Conservation (phyloP, 139 green algal species). For the Microglena sp. region DNA sequence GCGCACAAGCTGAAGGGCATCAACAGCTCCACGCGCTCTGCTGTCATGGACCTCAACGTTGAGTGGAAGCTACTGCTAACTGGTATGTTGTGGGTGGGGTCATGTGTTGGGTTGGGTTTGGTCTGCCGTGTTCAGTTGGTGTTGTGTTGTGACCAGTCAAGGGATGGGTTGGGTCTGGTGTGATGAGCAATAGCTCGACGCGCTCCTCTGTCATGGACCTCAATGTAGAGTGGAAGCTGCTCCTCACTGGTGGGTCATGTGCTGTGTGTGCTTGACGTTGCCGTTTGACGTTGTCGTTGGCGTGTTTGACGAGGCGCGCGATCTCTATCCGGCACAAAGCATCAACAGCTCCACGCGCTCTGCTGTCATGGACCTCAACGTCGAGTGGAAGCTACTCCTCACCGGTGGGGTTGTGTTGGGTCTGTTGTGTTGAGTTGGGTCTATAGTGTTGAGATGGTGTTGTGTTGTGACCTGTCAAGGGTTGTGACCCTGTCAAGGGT, state of each 20-base stretch:
- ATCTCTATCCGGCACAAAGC: no score
- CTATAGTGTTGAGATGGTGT: no score
- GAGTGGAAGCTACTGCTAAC: conserved; percentile 83
- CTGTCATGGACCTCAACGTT: conserved; percentile 42
- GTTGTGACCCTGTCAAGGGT: no score
- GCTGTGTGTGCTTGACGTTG: no score
- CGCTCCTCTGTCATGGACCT: conserved; percentile 44
- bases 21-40: conserved; percentile 38
- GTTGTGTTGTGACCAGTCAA: no score
- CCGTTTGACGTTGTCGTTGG: no score
- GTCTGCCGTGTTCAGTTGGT: no score
- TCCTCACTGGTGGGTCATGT: conserved; percentile 72
- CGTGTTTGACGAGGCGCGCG: conserved; percentile 57
- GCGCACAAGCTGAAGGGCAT: conserved; percentile 72
- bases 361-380: conserved; percentile 40
- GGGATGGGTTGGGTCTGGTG: no score
- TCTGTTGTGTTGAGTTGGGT: background rate
- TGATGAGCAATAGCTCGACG: conserved; percentile 39
- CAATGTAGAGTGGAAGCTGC: conserved; percentile 60
- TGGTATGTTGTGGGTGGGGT: conserved; percentile 25
- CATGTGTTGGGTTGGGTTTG: background rate
- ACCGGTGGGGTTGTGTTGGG: conserved; percentile 43
- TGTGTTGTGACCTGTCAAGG: no score
- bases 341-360: conserved; percentile 39
- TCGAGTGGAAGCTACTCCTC: conserved; percentile 77